Percentiles rank a stretch among this genome's conserved stretches.
Evolutionary conservation across 1,284 basidiomycete species (phyloP).

Genomic region (Tremellales sp.): DNA sequence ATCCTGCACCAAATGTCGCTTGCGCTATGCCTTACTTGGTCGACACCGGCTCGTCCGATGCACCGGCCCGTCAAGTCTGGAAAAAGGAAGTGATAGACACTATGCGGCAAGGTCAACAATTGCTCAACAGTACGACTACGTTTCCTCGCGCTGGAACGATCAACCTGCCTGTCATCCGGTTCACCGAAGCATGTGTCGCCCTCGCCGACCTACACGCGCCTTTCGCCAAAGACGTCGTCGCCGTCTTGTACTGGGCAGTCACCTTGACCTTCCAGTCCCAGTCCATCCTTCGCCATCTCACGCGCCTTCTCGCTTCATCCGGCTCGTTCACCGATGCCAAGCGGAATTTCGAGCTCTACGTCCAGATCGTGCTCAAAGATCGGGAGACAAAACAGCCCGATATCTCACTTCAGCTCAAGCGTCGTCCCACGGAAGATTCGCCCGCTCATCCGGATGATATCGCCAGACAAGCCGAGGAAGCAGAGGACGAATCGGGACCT

Average conservation of each 20-base stretch:
- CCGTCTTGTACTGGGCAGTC: constrained; percentile 88
- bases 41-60: constrained; percentile 15
- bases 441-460: constrained; percentile 20
- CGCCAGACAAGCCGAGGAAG: constrained; percentile 9
- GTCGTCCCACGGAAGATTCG: constrained; percentile 32
- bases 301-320: constrained; percentile 62
- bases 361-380: constrained; percentile 76
- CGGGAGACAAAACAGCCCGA: constrained; percentile 57
- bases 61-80: constrained; percentile 57
- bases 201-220: constrained; percentile 53
- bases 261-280: constrained; percentile 87
- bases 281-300: constrained; percentile 74
- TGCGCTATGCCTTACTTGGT: constrained; percentile 21
- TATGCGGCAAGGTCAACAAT: constrained; percentile 63
- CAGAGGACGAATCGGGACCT: constrained; percentile 1
- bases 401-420: constrained; percentile 43
- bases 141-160: constrained; percentile 82
- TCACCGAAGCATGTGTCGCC: constrained; percentile 74
- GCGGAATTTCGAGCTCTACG: constrained; percentile 72
- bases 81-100: constrained; percentile 60
- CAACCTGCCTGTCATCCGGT: constrained; percentile 74
- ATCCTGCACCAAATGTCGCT: constrained; percentile 39
- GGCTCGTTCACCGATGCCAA: constrained; percentile 66
- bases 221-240: constrained; percentile 19
- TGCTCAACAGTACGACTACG: constrained; percentile 62